phyloP scores from a whole-genome alignment of 148 eudicot genomes.

The Cornus controversa region DNA sequence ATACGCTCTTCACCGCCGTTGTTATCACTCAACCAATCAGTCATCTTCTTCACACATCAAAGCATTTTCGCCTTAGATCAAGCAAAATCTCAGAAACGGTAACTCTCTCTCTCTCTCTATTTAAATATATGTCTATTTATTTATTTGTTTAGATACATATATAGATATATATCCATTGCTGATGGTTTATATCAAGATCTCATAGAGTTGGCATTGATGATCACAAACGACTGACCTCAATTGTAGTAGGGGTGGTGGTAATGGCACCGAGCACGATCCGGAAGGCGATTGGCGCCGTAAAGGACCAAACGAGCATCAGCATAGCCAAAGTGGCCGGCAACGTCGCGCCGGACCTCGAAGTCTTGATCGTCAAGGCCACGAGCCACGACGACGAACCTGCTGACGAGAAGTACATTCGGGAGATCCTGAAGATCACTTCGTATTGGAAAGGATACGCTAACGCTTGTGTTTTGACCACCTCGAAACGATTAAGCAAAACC shows the following conservation, averaged over 20 bases:
- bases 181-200: neutral
- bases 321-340: slow-evolving; percentile 52
- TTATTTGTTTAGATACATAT: no score
- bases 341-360: slow-evolving; percentile 48
- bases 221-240: neutral
- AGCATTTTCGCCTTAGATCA: neutral
- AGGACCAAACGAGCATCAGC: slow-evolving; percentile 54
- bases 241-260: neutral
- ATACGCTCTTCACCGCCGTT: neutral
- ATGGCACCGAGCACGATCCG: slow-evolving; percentile 29
- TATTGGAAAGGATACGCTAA: slow-evolving; percentile 29
- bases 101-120: neutral
- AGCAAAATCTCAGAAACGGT: neutral
- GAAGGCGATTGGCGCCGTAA: slow-evolving; percentile 45
- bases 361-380: slow-evolving; percentile 55
- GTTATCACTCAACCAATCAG: neutral
- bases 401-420: slow-evolving; percentile 28
- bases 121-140: no score
- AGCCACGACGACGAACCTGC: slow-evolving; percentile 46
- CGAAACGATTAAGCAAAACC: slow-evolving; percentile 40
- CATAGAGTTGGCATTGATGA: neutral
- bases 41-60: neutral
- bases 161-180: neutral
- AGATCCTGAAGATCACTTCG: slow-evolving; percentile 35
- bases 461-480: slow-evolving; percentile 35